These are phyloP conservation scores for Globisporangium paroecandrum DNA, from an alignment of 352 stramenopile species.

Conservation along the genomic window DNA sequence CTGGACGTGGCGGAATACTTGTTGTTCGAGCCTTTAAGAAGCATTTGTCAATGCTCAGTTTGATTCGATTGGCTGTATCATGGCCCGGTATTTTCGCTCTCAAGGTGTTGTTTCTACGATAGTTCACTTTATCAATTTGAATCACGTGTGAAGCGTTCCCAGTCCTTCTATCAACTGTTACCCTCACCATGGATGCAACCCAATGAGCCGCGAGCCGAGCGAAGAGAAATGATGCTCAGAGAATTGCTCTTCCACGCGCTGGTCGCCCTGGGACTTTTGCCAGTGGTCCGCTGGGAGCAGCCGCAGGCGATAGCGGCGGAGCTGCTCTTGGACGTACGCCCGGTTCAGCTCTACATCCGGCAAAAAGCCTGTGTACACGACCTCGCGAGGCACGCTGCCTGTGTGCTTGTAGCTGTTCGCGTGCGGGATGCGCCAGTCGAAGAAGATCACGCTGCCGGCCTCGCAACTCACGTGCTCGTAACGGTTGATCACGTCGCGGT, in stretches of 20 bases:
- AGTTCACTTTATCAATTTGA: background rate
- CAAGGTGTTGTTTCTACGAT: no score
- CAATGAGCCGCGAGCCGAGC: slow-evolving; percentile 64
- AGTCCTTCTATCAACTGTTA: background rate
- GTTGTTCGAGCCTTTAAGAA: no score
- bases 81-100: no score
- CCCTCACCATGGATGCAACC: slow-evolving; percentile 49
- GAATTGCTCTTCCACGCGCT: slow-evolving; percentile 54
- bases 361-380: slow-evolving; percentile 86
- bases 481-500: slow-evolving; percentile 66
- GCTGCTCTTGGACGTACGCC: slow-evolving; percentile 66
- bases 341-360: slow-evolving; percentile 70
- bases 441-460: slow-evolving; percentile 83
- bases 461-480: slow-evolving; percentile 61
- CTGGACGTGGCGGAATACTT: no score
- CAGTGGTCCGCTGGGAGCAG: slow-evolving; percentile 73
- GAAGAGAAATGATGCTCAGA: slow-evolving; percentile 64
- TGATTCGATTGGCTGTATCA: no score
- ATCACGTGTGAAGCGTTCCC: background rate
- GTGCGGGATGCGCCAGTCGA: slow-evolving; percentile 86
- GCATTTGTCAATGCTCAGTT: no score
- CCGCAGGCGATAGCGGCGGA: slow-evolving; percentile 59
- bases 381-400: slow-evolving; percentile 51
- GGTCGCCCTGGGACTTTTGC: slow-evolving; percentile 63
- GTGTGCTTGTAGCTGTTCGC: slow-evolving; percentile 85